Conservation (phyloP, 2,329 filamentous ascomycete species). For the Calonectria naviculata region DNA sequence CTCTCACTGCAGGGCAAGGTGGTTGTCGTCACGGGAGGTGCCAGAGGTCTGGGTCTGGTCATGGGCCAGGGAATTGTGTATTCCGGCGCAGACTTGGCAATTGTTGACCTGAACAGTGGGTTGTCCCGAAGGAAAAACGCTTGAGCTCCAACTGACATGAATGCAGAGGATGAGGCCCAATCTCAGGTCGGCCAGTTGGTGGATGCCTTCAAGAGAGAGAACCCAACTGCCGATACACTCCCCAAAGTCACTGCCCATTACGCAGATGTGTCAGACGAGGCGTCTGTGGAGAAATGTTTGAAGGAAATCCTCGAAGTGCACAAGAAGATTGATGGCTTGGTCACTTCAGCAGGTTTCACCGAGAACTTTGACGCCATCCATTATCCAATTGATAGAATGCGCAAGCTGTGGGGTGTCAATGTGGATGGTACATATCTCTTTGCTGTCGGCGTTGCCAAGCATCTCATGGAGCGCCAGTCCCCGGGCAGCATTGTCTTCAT, state of each 20-base stretch:
- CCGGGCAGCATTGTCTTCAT: slow-evolving; percentile 92
- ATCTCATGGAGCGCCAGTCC: slow-evolving; percentile 84
- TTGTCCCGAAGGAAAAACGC: slow-evolving; percentile 26
- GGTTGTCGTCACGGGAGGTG: slow-evolving; percentile 88
- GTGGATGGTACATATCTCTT: slow-evolving; percentile 93
- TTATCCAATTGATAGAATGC: slow-evolving; percentile 90
- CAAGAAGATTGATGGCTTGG: slow-evolving; percentile 88
- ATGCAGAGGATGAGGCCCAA: slow-evolving; percentile 81
- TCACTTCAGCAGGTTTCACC: slow-evolving; percentile 94
- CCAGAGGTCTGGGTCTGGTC: slow-evolving; percentile 86
- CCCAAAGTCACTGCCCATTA: slow-evolving; percentile 91
- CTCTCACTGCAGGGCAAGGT: slow-evolving; percentile 89
- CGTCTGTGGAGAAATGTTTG: slow-evolving; percentile 80
- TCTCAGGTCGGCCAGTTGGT: slow-evolving; percentile 79
- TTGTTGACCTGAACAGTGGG: slow-evolving; percentile 92
- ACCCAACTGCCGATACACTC: slow-evolving; percentile 77
- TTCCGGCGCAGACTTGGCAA: slow-evolving; percentile 87
- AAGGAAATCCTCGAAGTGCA: slow-evolving; percentile 68
- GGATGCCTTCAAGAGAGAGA: slow-evolving; percentile 80
- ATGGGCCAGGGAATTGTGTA: slow-evolving; percentile 93
- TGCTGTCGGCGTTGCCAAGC: slow-evolving; percentile 83
- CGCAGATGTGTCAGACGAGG: slow-evolving; percentile 85
- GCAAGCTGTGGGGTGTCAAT: slow-evolving; percentile 94
- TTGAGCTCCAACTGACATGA: slow-evolving; percentile 9
- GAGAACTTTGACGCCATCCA: slow-evolving; percentile 93